Conservation (phyloP, 1,284 basidiomycete species). For the Rhodotorula sp. region DNA sequence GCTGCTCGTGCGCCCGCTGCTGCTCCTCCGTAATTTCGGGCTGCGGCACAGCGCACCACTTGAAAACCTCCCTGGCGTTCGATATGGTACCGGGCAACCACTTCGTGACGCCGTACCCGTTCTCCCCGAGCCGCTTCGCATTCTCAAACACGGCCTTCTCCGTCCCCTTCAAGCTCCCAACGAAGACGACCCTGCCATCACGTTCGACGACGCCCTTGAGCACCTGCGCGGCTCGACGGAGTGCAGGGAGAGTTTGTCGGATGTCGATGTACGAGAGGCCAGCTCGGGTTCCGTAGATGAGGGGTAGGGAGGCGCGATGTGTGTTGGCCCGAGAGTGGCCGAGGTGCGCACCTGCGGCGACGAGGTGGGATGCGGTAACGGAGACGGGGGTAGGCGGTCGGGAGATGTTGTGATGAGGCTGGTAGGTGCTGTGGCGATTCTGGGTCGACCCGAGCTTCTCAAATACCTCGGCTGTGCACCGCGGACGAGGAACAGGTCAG, state of each 20-base stretch:
- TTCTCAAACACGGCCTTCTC: conserved; percentile 68
- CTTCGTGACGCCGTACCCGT: conserved; percentile 76
- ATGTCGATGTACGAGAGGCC: conserved; percentile 93
- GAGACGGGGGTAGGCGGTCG: conserved; percentile 63
- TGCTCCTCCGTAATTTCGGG: not conserved
- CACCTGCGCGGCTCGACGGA: conserved; percentile 84
- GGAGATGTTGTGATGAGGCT: conserved; percentile 69
- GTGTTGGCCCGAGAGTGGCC: conserved; percentile 81
- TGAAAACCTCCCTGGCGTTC: conserved; percentile 66
- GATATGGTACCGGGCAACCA: conserved; percentile 95
- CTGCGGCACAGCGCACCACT: conserved; percentile 32
- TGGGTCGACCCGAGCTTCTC: conserved; percentile 74
- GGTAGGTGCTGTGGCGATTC: conserved; percentile 67
- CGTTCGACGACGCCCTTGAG: conserved; percentile 76
- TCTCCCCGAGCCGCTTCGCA: conserved; percentile 68
- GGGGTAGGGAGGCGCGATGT: conserved; percentile 85
- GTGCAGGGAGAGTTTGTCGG: conserved; percentile 85
- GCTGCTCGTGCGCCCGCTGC: not conserved
- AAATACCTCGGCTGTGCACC: conserved; percentile 56
- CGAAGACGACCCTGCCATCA: conserved; percentile 84
- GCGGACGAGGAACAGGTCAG: too few relatives aligned
- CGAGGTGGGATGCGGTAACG: conserved; percentile 79
- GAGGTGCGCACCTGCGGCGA: conserved; percentile 90
- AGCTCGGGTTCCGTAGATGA: conserved; percentile 87
- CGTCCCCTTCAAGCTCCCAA: conserved; percentile 57